A percentile compares a stretch with the other conserved stretches of the same genome.
These are phyloP conservation scores for Magnaporthiopsis rhizophila DNA, from an alignment of 2,329 filamentous ascomycete species.

Conservation along the genomic window DNA sequence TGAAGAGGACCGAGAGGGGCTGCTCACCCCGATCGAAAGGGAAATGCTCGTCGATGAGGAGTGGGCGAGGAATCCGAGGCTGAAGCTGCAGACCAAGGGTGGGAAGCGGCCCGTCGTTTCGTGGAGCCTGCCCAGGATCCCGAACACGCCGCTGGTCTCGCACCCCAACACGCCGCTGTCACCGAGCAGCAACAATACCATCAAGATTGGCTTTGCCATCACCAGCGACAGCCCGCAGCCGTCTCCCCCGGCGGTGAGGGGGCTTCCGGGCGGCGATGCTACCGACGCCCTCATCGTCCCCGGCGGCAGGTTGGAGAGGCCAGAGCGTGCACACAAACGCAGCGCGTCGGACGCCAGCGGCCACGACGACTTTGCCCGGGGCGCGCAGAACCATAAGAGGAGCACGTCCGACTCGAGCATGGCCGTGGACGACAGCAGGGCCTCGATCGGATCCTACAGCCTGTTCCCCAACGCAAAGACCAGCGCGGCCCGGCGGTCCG, in stretches of 20 bases:
- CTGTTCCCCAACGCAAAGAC: neutral
- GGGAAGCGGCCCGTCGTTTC: neutral
- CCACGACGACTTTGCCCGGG: no score
- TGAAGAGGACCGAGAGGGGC: neutral
- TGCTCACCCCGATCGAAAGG: conserved; percentile 1
- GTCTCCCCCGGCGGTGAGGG: neutral
- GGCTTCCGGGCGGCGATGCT: no score
- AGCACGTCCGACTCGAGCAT: neutral
- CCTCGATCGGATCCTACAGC: neutral
- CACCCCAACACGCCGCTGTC: neutral
- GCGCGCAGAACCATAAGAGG: neutral
- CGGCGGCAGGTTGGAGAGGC: neutral
- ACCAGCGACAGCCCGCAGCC: neutral
- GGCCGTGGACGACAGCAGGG: neutral
- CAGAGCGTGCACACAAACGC: neutral
- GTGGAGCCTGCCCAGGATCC: conserved; percentile 1
- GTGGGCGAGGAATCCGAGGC: neutral
- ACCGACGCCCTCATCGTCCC: neutral
- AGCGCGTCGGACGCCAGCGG: neutral
- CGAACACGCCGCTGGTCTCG: neutral
- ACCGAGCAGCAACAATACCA: neutral
- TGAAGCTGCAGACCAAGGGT: no score
- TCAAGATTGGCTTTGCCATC: neutral
- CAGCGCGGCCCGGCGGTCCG: neutral
- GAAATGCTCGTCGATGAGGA: neutral